Evolutionary conservation across 768 basidiomycete genomes (phyloP).

Genomic region (Leccinum imitatum): DNA sequence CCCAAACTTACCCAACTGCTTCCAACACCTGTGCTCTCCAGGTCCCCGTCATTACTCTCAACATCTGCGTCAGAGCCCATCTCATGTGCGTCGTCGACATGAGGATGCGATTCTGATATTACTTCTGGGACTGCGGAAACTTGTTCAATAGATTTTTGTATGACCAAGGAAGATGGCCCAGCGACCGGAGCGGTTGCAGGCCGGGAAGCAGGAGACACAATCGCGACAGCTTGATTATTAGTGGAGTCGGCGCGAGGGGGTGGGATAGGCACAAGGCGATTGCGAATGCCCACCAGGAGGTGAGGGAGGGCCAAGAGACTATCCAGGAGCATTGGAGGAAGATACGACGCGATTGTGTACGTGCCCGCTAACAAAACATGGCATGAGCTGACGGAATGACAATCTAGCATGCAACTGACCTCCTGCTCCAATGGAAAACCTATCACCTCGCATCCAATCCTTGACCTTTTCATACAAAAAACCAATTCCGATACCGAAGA

Average conservation of each 20-base stretch:
- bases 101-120: constrained; percentile 9
- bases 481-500: constrained; percentile 47
- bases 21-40: constrained; percentile 48
- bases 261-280: constrained; percentile 54
- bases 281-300: constrained; percentile 59
- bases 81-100: constrained; percentile 34
- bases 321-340: constrained; percentile 67
- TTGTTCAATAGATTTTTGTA: constrained; percentile 7
- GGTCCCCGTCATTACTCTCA: constrained; percentile 61
- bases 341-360: constrained; percentile 66
- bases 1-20: constrained; percentile 73
- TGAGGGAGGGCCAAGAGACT: constrained; percentile 65
- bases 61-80: constrained; percentile 64
- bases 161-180: not conserved
- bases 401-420: constrained; percentile 44
- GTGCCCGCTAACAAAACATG: constrained; percentile 53
- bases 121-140: constrained; percentile 11
- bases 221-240: constrained; percentile 24
- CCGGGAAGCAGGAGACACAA: constrained; percentile 16
- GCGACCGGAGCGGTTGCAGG: constrained; percentile 9
- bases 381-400: constrained; percentile 5
- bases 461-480: constrained; percentile 38
- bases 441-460: constrained; percentile 63
- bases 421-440: constrained; percentile 77
- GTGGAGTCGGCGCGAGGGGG: constrained; percentile 39